Percentiles rank a stretch among this genome's conserved stretches.
Evolutionary conservation across 78 protist species (phyloP).

Genomic region (Dictyostelium capitatum): DNA sequence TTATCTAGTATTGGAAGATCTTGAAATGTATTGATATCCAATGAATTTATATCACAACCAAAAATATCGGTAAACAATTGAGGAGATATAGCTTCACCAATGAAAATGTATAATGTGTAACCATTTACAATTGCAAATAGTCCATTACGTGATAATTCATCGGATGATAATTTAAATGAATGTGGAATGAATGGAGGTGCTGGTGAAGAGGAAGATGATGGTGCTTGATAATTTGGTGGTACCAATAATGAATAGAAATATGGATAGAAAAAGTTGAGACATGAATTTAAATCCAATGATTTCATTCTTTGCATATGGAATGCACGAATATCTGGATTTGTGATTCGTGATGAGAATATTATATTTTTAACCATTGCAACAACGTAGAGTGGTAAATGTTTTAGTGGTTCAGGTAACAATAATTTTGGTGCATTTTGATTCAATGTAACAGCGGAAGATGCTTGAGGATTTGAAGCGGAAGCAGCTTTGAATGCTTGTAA

Average conservation of each 20-base stretch:
- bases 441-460: conserved; percentile 18
- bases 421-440: conserved; percentile 65
- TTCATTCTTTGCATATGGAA: conserved; percentile 74
- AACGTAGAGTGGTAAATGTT: conserved; percentile 79
- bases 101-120: conserved; percentile 35
- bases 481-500: conserved; percentile 57
- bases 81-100: conserved; percentile 59
- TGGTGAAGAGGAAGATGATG: not conserved
- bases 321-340: conserved; percentile 65
- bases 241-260: conserved; percentile 42
- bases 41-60: conserved; percentile 20
- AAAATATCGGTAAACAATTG: conserved; percentile 11
- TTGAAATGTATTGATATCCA: conserved; percentile 49
- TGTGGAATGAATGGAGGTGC: conserved; percentile 25
- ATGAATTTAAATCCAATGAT: conserved; percentile 27
- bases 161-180: conserved; percentile 30
- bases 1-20: conserved; percentile 52
- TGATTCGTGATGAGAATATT: conserved; percentile 13
- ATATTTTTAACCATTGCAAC: conserved; percentile 81
- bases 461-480: not conserved
- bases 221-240: conserved; percentile 1
- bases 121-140: conserved; percentile 53
- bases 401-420: conserved; percentile 82
- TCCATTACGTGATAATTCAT: conserved; percentile 54
- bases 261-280: conserved; percentile 81